phyloP scores from a whole-genome alignment of 73 alveolate species.

The Blepharisma stoltei region DNA sequence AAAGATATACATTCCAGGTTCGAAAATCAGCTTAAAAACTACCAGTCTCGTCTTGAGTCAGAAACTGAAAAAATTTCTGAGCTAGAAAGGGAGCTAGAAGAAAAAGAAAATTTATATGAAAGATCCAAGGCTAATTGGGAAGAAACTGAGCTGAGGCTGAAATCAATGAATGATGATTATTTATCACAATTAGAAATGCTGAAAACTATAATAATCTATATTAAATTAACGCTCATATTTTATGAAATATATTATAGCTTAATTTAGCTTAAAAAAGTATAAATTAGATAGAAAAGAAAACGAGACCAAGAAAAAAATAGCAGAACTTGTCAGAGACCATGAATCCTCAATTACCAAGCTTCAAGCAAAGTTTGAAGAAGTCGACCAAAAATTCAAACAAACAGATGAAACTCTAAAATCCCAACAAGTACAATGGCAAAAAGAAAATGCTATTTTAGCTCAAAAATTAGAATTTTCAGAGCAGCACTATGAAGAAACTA shows the following conservation, averaged over 20 bases:
- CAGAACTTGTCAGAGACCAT: background rate
- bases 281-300: background rate
- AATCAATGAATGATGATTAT: background rate
- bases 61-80: slow-evolving; percentile 1
- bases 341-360: slow-evolving; percentile 22
- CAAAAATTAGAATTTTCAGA: slow-evolving; percentile 69
- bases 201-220: too few species aligned
- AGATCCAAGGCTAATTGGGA: background rate
- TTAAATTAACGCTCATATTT: too few species aligned
- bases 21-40: slow-evolving; percentile 11
- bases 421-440: background rate
- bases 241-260: too few species aligned
- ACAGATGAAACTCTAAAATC: background rate
- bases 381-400: slow-evolving; percentile 7
- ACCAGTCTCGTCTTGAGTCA: background rate
- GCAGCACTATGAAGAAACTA: slow-evolving; percentile 29
- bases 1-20: slow-evolving; percentile 25
- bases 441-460: slow-evolving; percentile 71
- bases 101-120: background rate
- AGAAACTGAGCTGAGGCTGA: background rate
- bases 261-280: too few species aligned
- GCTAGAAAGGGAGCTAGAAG: slow-evolving; percentile 4
- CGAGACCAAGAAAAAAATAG: background rate
- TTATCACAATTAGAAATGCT: background rate
- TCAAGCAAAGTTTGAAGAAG: slow-evolving; percentile 65